Conservation (phyloP, 1,284 basidiomycete genomes). For the Filobasidium uniguttulatum region DNA sequence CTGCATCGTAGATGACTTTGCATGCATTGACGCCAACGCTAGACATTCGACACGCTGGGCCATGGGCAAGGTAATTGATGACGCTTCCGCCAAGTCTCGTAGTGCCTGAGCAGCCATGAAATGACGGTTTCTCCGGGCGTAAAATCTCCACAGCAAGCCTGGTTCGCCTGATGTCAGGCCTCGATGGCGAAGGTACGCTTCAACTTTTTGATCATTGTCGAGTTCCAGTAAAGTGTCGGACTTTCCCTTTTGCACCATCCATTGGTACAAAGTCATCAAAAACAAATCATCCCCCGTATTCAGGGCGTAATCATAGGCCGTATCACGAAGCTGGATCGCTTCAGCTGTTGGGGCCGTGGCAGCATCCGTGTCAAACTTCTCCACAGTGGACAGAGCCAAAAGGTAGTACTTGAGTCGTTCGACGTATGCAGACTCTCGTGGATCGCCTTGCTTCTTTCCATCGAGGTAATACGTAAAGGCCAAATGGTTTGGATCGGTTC, state of each 20-base stretch:
- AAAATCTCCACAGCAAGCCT: slow-evolving; percentile 85
- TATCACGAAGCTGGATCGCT: slow-evolving; percentile 20
- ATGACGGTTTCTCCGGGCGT: slow-evolving; percentile 77
- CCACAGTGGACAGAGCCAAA: slow-evolving; percentile 65
- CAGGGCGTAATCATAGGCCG: slow-evolving; percentile 47
- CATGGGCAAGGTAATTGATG: slow-evolving; percentile 43
- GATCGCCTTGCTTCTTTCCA: slow-evolving; percentile 48
- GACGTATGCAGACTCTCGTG: slow-evolving; percentile 48
- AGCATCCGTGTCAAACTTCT: slow-evolving; percentile 49
- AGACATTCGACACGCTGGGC: slow-evolving; percentile 70
- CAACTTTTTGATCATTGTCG: slow-evolving; percentile 48
- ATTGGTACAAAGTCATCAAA: slow-evolving; percentile 87
- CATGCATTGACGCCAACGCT: slow-evolving; percentile 85
- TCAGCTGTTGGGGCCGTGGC: slow-evolving; percentile 1
- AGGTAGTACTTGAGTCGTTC: slow-evolving; percentile 64
- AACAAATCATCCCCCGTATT: slow-evolving; percentile 79
- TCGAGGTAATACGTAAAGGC: slow-evolving; percentile 66
- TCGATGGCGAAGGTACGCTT: slow-evolving; percentile 61
- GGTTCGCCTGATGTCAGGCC: slow-evolving; percentile 36
- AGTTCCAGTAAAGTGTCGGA: slow-evolving; percentile 74
- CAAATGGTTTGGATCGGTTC: slow-evolving; percentile 61
- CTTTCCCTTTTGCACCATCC: slow-evolving; percentile 65
- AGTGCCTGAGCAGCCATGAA: slow-evolving; percentile 77
- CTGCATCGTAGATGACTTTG: slow-evolving; percentile 72
- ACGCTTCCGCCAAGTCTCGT: slow-evolving; percentile 70